A percentile compares a stretch with the other conserved stretches of the same genome.
phyloP scores from a whole-genome alignment of 2,329 filamentous ascomycete species.

The Thelonectria rubi region DNA sequence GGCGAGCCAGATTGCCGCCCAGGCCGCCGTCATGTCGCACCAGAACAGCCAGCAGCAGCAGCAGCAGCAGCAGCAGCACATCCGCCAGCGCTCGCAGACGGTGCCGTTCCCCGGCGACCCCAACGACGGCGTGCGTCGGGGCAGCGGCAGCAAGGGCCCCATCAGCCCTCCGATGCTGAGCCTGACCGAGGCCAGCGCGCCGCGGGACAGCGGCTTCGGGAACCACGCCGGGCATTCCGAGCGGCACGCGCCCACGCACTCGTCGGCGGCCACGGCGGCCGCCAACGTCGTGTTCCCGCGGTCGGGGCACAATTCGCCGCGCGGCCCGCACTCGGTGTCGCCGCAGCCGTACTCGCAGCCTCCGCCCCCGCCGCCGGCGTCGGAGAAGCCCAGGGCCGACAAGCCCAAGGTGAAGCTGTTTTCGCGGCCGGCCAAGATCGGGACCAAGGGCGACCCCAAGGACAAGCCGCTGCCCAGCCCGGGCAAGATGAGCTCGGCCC shows the following conservation, averaged over 20 bases:
- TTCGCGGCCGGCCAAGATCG: slow-evolving; percentile 79
- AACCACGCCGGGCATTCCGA: slow-evolving; percentile 60
- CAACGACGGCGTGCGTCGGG: slow-evolving; percentile 56
- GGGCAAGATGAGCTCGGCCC: slow-evolving; percentile 72
- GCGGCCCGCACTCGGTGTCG: slow-evolving; percentile 47
- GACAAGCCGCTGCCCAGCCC: slow-evolving; percentile 77
- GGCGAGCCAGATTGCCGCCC: slow-evolving; percentile 82
- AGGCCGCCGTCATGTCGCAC: slow-evolving; percentile 77
- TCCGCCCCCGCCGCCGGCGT: slow-evolving; percentile 52
- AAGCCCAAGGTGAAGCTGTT: slow-evolving; percentile 86
- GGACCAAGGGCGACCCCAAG: slow-evolving; percentile 72
- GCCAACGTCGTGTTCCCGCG: slow-evolving; percentile 79
- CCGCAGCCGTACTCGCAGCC: slow-evolving; percentile 50
- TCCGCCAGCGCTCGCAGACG: slow-evolving; percentile 77
- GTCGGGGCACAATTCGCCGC: slow-evolving; percentile 64
- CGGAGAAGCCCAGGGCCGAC: slow-evolving; percentile 71
- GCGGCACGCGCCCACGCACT: slow-evolving; percentile 63
- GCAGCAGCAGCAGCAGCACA: slow-evolving; percentile 40
- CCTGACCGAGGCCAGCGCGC: slow-evolving; percentile 71
- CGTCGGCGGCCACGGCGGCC: slow-evolving; percentile 72
- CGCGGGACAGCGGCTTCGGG: slow-evolving; percentile 64
- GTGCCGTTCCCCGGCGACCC: slow-evolving; percentile 65
- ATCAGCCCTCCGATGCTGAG: slow-evolving; percentile 70
- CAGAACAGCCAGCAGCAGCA: slow-evolving; percentile 55
- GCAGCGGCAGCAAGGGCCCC: slow-evolving; percentile 58